Base-by-base conservation (phyloP, 768 basidiomycete species). In the Auriscalpium vulgare region DNA sequence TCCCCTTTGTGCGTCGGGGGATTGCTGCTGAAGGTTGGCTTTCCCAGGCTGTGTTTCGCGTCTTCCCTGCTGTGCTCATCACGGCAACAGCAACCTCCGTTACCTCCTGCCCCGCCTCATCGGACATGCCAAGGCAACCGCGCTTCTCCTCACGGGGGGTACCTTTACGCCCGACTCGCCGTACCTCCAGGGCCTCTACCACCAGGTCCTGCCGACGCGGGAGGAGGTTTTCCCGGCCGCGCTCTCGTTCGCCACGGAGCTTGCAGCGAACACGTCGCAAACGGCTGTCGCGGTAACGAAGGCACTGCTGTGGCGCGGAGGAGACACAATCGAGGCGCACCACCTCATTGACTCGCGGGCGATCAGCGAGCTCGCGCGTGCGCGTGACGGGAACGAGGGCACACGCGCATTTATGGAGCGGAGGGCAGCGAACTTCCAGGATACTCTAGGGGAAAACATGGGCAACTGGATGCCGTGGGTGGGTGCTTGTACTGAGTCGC, bases 31-130 rank as follows among this genome's bases (percentile, higher is more conserved):
- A 82, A 73, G 78, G 78, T 74, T 57, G 50, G 65, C 59, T 37
- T 19, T 17, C 6, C 21, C 44, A 29, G 29, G 29, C 29, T 5
- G 29, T 29, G 29, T 29, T 29, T 29, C 29, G 29, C 29, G 7
- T 29, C 0, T n/a, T 29, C 7, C 7, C 29, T 29, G 29, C 29
- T 29, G 29, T 29, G 29, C 29, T 29, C 29, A 29, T 29, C 2
- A 29, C 29, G 29, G 29, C 29, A 17, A 35, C 21, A 65, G 77
- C 75, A 21, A 68, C 66, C 10, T 75, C 76, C 10, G 66, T 40
- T 82, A 76, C 63, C 74, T 82, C 50, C 74, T 83, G n/a, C 81
- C 82, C 23, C 74, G 75, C 17, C 74, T 83, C 37, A 61, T 82
- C 17, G 80, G 81, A 6, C 73, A 75, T 56, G 78, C 81, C 14